Base-by-base conservation (phyloP, 139 green algal species). In the Coelastrella sp. region DNA sequence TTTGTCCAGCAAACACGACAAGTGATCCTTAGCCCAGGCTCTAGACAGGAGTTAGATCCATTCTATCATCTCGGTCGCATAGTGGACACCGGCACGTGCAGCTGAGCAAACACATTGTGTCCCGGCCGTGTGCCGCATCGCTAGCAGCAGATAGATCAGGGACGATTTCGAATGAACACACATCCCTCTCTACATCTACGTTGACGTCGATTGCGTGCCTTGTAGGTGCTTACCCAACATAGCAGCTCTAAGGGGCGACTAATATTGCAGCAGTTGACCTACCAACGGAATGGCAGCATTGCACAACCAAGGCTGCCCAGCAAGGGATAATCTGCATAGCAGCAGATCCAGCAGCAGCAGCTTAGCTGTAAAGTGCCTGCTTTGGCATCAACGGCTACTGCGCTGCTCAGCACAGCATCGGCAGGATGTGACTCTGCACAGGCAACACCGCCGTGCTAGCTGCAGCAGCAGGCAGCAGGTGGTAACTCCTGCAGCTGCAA, bases 21-120 rank as follows among this genome's bases (percentile, higher is more conserved):
- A 57, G 13, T 32, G 4, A 10, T 54, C 74, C 65, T 76, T 79
- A 88, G 82, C 65, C 61, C 64, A 77, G 61, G 82, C 82, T 32
- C 61, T 23, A 78, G 5, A 65, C 79, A 85, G 32, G 22, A 59
- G 23, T 5, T 19, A 60, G 6, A 58, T 19, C 10, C 7, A 60
- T 16, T 22, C 73, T 78, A 78, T 47, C 1, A 47, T 47, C 32
- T 47, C 32, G 17, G 11, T 71, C 11, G 61, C 61, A 13, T 19
- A 19, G 0, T 71, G 61, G 11, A 71, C 8, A 71, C 32, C 32
- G 32, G 32, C 32, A 71, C 11, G 8, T 71, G 8, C 8, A 71
- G 61, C 61, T 71, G 61, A 71, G 11, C 10, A 19, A 71, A 2
- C 61, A n/a, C n/a, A 19, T 71, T 71, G 61, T 71, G 32, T 47